Evolutionary conservation across 1,284 basidiomycete species (phyloP), one percentile per base, ranked within the genome.

Genomic region (Termitomyces sp.): DNA sequence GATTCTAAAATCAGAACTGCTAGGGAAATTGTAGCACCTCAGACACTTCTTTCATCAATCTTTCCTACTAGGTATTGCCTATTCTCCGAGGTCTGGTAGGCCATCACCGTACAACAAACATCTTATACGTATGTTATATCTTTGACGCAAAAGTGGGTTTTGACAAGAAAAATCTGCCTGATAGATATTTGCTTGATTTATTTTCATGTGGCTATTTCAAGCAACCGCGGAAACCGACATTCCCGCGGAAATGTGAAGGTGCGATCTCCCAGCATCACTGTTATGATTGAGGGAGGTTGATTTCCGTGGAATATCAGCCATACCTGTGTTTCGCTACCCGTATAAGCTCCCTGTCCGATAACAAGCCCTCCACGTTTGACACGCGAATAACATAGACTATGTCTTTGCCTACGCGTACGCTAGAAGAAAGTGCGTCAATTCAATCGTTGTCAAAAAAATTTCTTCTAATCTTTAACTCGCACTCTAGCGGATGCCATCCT

Each of bases 401-500:
- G 75, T 59, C 68, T 39, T 76, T 73, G 73, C 79, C 79, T 26
- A 70, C 67, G 36, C 71, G 78, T 17, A 68, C 77, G 15, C 65
- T 81, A n/a, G 60, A 67, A 45, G 73, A 82, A 70, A 73, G 78
- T 79, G 59, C 64, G 70, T 65, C 28, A 21, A 51, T 57, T 34
- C 51, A 28, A 24, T 42, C 19, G 49, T 19, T 60, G 12, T 42
- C 44, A 47, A 40, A 47, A 15, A 26, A 15, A 12, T 42, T 30
- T 34, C 24, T 46, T 39, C 21, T 39, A 19, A 50, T 24, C 3
- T 42, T 38, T 40, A 52, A 56, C 34, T 56, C 51, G 44, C 17
- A 36, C 47, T 53, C 15, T 55, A 81, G 80, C 73, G 60, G 72
- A 82, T 52, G 68, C 64, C 17, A 71, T 82, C 36, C 72, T 87